Conservation (phyloP, 1,284 basidiomycete species). For the Stygiomarasmius scandens region DNA sequence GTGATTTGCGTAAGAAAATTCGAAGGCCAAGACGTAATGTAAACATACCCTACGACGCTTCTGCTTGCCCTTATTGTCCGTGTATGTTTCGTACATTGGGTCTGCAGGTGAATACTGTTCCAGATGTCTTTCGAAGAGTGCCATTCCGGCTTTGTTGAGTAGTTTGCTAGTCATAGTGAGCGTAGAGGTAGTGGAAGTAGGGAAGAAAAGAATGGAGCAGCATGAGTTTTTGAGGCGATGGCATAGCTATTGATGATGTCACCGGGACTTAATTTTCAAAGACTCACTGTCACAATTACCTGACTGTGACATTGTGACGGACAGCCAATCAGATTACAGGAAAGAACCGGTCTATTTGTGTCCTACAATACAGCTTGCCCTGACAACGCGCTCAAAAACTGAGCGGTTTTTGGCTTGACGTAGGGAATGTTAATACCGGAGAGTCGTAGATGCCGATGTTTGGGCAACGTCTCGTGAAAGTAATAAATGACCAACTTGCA, state of each 20-base stretch:
- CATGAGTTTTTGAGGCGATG: neutral
- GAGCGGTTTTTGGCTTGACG: neutral
- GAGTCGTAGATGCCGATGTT: no score
- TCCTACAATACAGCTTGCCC: neutral
- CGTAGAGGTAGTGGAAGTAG: neutral
- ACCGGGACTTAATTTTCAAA: neutral
- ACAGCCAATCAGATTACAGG: neutral
- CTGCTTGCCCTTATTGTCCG: constrained; percentile 65
- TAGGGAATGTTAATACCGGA: neutral
- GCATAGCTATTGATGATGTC: neutral
- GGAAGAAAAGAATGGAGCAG: neutral
- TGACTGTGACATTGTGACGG: neutral
- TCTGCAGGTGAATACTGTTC: constrained; percentile 72
- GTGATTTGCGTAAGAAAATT: neutral
- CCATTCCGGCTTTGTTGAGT: constrained; percentile 52
- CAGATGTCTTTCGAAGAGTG: constrained; percentile 65
- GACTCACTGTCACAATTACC: neutral
- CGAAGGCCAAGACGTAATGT: neutral
- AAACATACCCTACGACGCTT: constrained; percentile 68
- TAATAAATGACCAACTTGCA: no score
- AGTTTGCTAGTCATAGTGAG: constrained; percentile 21
- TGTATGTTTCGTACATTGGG: constrained; percentile 80
- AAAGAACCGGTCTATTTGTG: neutral
- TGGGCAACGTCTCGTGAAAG: no score
- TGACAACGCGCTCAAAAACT: neutral